Conservation (phyloP, 495 filamentous ascomycete genomes). For the Staphylotrichum longicolle region DNA sequence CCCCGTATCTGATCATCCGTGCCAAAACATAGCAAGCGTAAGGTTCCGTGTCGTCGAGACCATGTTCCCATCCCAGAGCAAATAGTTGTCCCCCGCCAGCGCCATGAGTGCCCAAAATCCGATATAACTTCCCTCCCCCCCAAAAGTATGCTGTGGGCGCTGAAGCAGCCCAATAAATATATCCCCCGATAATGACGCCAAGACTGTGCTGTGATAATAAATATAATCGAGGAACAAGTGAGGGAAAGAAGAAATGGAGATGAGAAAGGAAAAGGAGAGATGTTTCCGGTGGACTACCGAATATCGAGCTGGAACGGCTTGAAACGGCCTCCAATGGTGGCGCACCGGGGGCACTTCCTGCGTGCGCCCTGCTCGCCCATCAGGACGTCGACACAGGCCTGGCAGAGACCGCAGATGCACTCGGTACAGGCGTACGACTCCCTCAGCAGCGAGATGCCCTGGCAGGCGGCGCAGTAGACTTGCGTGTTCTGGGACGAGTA, state of each 20-base stretch:
- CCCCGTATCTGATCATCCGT: background rate
- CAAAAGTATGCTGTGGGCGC: background rate
- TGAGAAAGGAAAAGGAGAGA: background rate
- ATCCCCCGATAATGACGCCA: conserved; percentile 7
- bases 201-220: background rate
- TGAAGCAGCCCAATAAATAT: background rate
- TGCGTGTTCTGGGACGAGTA: conserved; percentile 63
- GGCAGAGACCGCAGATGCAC: conserved; percentile 88
- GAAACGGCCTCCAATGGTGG: conserved; percentile 64
- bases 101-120: background rate
- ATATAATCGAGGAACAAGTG: background rate
- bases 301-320: conserved; percentile 67
- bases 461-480: conserved; percentile 85
- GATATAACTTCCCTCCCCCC: background rate
- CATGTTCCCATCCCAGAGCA: background rate
- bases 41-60: background rate
- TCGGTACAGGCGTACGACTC: conserved; percentile 90
- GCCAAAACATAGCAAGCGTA: no score
- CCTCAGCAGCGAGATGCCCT: conserved; percentile 65
- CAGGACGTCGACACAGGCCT: conserved; percentile 77
- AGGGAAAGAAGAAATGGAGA: conserved; percentile 5
- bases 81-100: background rate
- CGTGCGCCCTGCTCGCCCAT: conserved; percentile 60
- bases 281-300: conserved; percentile 37
- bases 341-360: conserved; percentile 63